Evolutionary conservation across 805 yeast species (phyloP), one percentile per base, ranked within the genome.

Genomic region (Saccharomycopsis sp.): DNA sequence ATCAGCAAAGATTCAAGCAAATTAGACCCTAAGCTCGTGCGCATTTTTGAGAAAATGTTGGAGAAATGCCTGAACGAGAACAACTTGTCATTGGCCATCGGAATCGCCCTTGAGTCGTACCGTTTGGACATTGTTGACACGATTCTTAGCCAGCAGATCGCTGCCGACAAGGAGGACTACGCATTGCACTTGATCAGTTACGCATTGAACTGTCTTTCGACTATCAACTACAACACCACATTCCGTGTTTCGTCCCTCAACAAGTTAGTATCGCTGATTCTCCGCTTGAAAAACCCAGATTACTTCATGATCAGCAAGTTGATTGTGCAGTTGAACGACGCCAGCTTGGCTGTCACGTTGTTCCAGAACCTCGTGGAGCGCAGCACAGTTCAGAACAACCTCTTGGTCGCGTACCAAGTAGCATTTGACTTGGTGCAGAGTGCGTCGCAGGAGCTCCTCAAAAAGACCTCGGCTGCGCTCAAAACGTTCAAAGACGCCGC

Each of bases 341-440:
- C 83, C 50, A 73, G 75, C 8, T 78, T 88, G 63, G 96, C 97
- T 3, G 77, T 83, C 44, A 76, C 79, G 57, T 74, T 91, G 53
- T 89, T 93, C 71, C 79, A 80, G 64, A 80, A 80, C 60, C 76
- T 89, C 61, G 67, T 89, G 47, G 65, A 68, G 2, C 62, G 69
- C 1, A 65, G 64, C 12, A 70, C 68, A 12, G 72, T 75, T n/a
- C 72, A 78, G 54, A 71, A 70, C 38, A 70, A 76, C 19, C 80
- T 78, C 53, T 76, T 83, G 63, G 77, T 87, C 60, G 96, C 96
- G 1, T 89, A 83, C 72, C 99, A 94, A 76, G 89, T 93, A 56
- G 97, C 97, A 1, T 94, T 94, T 71, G 99, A 94, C 71, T 80
- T 94, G 60, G 97, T 92, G 3, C 85, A 84, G 57, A 85, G 96